Evolutionary conservation across 108 stramenopile genomes (phyloP), one percentile per base, ranked within the genome.

Genomic region (Skeletonema grethae): DNA sequence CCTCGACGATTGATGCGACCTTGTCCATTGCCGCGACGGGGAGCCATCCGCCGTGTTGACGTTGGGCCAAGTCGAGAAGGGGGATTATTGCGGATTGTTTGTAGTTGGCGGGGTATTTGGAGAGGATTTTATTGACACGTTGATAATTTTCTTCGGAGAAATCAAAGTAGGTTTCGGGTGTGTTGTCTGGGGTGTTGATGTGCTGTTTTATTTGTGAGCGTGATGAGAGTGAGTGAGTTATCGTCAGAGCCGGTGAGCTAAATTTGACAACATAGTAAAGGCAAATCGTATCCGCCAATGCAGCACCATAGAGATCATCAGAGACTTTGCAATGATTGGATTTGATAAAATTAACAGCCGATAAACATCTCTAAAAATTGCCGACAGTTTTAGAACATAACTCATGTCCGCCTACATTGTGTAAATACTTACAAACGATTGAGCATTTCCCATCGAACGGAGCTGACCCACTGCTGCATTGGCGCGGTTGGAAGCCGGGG

Each of bases 11-110:
- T 67, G 90, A 83, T 8, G 98, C 98, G 7, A 99, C 99, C 86
- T 99, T 99, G 84, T 99, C 88, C 98, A 99, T 99, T 59, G 99
- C 99, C 7, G 96, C 95, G 20, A 99, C 78, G 5, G 98, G 97
- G 48, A 99, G 92, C 96, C 97, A 99, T 57, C 98, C 98, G 22
- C 98, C 98, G 56, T 95, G 79, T 84, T 99, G 98, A 36, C 97
- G 89, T 71, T 98, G 97, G 20, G 98, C 98, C 43, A 99, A 84
- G 73, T 99, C 98, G 59, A 98, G 85, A 57, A 98, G 83, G 34
- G 97, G 97, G 63, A 98, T 98, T 77, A 96, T 96, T 16, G 89
- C 98, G 31, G 96, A 92, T 71, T 95, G 92, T 69, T 95, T 97
- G 94, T 99, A 99, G 82, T 99, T 99, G 75, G 92, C 86, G 43